phyloP scores from a whole-genome alignment of 208 protist genomes.

The Crithidia acanthocephali region DNA sequence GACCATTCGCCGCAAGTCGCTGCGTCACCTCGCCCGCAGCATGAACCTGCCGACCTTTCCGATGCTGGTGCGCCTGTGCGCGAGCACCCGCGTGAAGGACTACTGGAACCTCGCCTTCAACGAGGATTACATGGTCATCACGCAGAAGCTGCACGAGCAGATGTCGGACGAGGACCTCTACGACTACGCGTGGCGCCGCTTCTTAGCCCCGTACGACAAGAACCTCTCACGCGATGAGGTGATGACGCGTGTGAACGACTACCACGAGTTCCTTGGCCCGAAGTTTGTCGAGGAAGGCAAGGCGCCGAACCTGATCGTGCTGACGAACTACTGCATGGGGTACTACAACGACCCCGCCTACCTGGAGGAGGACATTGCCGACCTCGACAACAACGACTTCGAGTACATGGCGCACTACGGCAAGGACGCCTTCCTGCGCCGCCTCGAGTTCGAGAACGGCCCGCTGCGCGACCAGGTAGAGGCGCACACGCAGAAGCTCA shows the following conservation, averaged over 20 bases:
- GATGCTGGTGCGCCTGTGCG: conserved; percentile 83
- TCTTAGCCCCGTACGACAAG: conserved; percentile 90
- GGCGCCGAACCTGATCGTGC: conserved; percentile 89
- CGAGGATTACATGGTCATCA: conserved; percentile 94
- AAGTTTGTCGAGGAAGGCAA: conserved; percentile 88
- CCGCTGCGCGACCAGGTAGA: conserved; percentile 93
- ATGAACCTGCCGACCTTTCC: conserved; percentile 93
- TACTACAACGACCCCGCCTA: conserved; percentile 95
- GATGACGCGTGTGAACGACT: conserved; percentile 84
- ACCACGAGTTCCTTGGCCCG: conserved; percentile 86
- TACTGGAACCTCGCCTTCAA: conserved; percentile 92
- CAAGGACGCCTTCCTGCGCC: conserved; percentile 92
- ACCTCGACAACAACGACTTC: conserved; percentile 91
- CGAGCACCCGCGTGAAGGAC: conserved; percentile 84
- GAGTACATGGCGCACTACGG: conserved; percentile 85
- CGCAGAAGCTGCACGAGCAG: conserved; percentile 80
- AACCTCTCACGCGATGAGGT: conserved; percentile 85
- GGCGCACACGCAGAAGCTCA: conserved; percentile 86
- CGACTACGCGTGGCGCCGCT: conserved; percentile 92
- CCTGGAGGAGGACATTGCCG: conserved; percentile 86
- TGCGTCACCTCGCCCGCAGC: conserved; percentile 85
- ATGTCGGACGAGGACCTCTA: conserved; percentile 92
- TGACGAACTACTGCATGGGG: conserved; percentile 89
- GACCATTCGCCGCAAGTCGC: conserved; percentile 82
- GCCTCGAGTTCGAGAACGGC: conserved; percentile 94